A percentile compares a stretch with the other conserved stretches of the same genome.
phyloP scores from a whole-genome alignment of 2,329 filamentous ascomycete genomes.

The Biscogniauxia sp. region DNA sequence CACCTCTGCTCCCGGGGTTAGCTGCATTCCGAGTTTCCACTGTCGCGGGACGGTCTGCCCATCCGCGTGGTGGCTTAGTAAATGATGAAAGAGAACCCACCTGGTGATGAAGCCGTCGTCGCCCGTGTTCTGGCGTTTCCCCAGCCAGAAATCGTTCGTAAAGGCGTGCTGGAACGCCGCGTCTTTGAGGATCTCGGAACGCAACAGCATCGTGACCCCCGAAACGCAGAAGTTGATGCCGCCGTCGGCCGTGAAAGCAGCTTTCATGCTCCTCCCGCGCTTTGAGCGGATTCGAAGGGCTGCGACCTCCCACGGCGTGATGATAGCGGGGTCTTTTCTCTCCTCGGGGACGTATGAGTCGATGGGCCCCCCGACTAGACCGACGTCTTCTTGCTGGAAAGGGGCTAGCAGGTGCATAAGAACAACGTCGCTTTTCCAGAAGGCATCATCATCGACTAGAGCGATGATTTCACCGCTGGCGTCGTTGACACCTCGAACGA shows the following conservation, averaged over 20 bases:
- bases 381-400: constrained; percentile 25
- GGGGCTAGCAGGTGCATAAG: constrained; percentile 25
- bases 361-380: constrained; percentile 24
- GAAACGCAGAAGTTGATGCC: constrained; percentile 27
- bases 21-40: constrained; percentile 28
- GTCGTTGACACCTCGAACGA: constrained; percentile 21
- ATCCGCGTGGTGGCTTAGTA: neutral
- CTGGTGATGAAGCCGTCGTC: constrained; percentile 31
- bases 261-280: constrained; percentile 16
- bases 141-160: constrained; percentile 21
- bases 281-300: constrained; percentile 24
- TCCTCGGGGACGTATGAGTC: constrained; percentile 20
- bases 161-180: constrained; percentile 24
- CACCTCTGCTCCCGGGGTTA: constrained; percentile 22
- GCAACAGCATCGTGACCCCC: constrained; percentile 29
- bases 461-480: constrained; percentile 23
- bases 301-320: constrained; percentile 29
- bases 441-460: constrained; percentile 31
- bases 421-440: constrained; percentile 14
- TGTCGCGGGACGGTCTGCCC: neutral
- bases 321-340: constrained; percentile 15
- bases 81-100: constrained; percentile 25
- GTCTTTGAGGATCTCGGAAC: constrained; percentile 22
- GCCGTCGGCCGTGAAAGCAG: constrained; percentile 22
- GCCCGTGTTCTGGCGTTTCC: constrained; percentile 22